Base-by-base conservation (phyloP, 2,329 filamentous ascomycete genomes). In the Fusarium sp. region DNA sequence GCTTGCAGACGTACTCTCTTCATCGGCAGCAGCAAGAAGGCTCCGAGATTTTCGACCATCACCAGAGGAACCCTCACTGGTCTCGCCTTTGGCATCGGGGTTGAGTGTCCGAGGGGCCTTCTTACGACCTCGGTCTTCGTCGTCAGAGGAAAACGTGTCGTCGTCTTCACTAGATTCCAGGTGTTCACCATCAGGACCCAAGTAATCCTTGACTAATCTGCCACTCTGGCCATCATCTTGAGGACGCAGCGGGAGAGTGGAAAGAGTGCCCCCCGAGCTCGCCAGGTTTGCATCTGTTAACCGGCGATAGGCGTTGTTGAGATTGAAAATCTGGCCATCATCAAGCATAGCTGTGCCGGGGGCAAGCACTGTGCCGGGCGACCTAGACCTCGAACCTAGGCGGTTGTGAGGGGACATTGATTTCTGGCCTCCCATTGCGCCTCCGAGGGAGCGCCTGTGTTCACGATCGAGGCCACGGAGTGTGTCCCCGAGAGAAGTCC, bases 121-220 rank as follows among this genome's bases (percentile, higher is more conserved):
- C 77, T 86, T 89, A 70, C 89, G 84, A 18, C 89, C 89, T 68
- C 88, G 82, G 57, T 87, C 85, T 66, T 93, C 91, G 49, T 93
- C 91, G 44, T 90, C 90, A 1, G 90, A 91, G 64, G 83, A 83
- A 36, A 73, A 81, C 14, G 73, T 77, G 11, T 92, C 90, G 4
- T 93, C 90, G 14, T 93, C 91, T 11, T 93, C 90, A 73, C 89
- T 93, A 58, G 86, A 90, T 36, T 90, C 88, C 2, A 88, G 81
- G 42, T 91, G 84, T 63, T 90, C 89, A 44, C 89, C 90, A 69
- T 91, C 89, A 20, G 89, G 89, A 44, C 84, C 84, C 34, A 87
- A 79, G 71, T 91, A 88, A 73, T 91, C 89, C 76, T 93, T 93
- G 53, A 89, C 83, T 67, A 94, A 79, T 54, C 91, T 87, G 51